Evolutionary conservation across 192 early-diverging fungal species (phyloP).

Genomic region (Coemansia sp.): DNA sequence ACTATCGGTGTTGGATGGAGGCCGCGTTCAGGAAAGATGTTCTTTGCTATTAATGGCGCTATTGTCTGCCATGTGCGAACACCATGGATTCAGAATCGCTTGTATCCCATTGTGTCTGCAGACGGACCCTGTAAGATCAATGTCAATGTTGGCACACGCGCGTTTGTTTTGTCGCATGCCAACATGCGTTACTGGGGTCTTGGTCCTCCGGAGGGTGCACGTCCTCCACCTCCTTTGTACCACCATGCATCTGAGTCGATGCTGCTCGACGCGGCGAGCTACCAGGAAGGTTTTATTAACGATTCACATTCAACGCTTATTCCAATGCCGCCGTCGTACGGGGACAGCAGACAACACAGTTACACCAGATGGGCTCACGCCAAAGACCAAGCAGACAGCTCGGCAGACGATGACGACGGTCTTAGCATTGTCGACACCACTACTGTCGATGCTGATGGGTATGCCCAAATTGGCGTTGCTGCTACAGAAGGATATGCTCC

Average conservation of each 20-base stretch:
- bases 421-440: background rate
- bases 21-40: constrained; percentile 65
- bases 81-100: constrained; percentile 58
- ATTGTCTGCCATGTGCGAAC: constrained; percentile 60
- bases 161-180: constrained; percentile 46
- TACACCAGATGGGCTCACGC: constrained; percentile 1
- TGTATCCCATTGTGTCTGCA: constrained; percentile 56
- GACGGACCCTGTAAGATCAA: constrained; percentile 44
- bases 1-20: constrained; percentile 72
- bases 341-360: background rate
- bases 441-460: background rate
- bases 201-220: constrained; percentile 37
- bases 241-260: constrained; percentile 63
- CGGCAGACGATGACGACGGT: background rate
- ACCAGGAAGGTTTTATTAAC: background rate
- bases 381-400: background rate
- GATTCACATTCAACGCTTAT: background rate
- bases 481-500: background rate
- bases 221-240: constrained; percentile 50
- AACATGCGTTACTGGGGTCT: constrained; percentile 52
- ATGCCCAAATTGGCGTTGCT: background rate
- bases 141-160: constrained; percentile 43
- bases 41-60: constrained; percentile 71
- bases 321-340: constrained; percentile 23
- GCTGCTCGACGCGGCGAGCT: constrained; percentile 41